Percentiles rank a stretch among this genome's conserved stretches.
phyloP scores from a whole-genome alignment of 2,329 filamentous ascomycete genomes.

The Stagonosporopsis chrysanthemi region DNA sequence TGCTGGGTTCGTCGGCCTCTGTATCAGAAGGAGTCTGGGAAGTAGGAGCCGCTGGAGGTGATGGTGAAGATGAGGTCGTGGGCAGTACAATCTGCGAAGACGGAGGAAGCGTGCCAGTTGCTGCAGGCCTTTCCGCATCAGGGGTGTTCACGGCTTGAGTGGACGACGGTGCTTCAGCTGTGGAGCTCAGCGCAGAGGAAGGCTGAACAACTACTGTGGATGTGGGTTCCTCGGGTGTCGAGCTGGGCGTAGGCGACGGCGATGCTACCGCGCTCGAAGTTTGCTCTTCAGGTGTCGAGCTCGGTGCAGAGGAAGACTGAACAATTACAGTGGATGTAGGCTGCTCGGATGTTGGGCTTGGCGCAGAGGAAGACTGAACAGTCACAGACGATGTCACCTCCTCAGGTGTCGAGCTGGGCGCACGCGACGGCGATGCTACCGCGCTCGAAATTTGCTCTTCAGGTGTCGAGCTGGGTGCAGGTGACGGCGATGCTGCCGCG shows the following conservation, averaged over 20 bases:
- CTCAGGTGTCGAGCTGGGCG: neutral
- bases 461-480: neutral
- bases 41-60: constrained; percentile 11
- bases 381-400: neutral
- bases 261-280: neutral
- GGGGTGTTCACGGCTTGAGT: constrained; percentile 5
- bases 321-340: neutral
- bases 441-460: neutral
- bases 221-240: neutral
- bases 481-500: neutral
- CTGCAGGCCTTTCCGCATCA: constrained; percentile 1
- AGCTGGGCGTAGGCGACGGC: neutral
- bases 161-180: constrained; percentile 1
- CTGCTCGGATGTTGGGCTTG: constrained; percentile 2
- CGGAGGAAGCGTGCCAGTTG: constrained; percentile 2
- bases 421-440: neutral
- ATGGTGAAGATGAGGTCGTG: constrained; percentile 7
- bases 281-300: neutral
- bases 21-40: constrained; percentile 19
- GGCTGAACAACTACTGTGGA: neutral
- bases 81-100: constrained; percentile 10
- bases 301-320: neutral
- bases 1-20: constrained; percentile 6
- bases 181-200: neutral
- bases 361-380: neutral